Conservation (phyloP, 768 basidiomycete genomes). For the Tubosaeta sp. region DNA sequence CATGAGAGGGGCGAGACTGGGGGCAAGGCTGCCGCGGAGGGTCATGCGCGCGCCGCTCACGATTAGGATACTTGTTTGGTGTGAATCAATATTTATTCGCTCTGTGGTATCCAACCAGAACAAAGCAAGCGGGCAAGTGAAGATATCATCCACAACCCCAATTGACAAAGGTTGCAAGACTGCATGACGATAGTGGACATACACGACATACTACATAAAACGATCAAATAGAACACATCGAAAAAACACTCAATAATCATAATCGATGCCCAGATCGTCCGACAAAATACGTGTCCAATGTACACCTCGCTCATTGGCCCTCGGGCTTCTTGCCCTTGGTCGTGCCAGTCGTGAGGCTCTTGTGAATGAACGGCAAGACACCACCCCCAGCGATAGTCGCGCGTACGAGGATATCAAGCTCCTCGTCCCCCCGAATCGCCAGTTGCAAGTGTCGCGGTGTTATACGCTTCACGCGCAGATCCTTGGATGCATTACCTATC, state of each 20-base stretch:
- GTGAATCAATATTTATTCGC: too few species aligned
- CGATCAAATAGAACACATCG: background rate
- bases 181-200: too few species aligned
- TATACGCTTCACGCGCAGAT: conserved; percentile 95
- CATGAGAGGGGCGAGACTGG: conserved; percentile 55
- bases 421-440: conserved; percentile 95
- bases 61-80: too few species aligned
- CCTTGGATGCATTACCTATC: conserved; percentile 92
- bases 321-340: conserved; percentile 47
- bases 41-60: conserved; percentile 39
- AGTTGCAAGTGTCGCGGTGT: conserved; percentile 94
- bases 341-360: conserved; percentile 58
- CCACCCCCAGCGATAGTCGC: conserved; percentile 93
- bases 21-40: conserved; percentile 44
- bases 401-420: conserved; percentile 90
- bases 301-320: conserved; percentile 18
- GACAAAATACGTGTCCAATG: background rate
- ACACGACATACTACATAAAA: conserved; percentile 16
- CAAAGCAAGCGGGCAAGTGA: too few species aligned
- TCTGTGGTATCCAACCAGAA: too few species aligned
- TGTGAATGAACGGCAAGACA: conserved; percentile 86
- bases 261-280: background rate
- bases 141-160: too few species aligned
- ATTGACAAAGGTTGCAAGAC: too few species aligned
- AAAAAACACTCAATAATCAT: conserved; percentile 17